These are phyloP conservation scores for Thymus quinquecostatus DNA, from an alignment of 257 asterid species.

Conservation along the genomic window DNA sequence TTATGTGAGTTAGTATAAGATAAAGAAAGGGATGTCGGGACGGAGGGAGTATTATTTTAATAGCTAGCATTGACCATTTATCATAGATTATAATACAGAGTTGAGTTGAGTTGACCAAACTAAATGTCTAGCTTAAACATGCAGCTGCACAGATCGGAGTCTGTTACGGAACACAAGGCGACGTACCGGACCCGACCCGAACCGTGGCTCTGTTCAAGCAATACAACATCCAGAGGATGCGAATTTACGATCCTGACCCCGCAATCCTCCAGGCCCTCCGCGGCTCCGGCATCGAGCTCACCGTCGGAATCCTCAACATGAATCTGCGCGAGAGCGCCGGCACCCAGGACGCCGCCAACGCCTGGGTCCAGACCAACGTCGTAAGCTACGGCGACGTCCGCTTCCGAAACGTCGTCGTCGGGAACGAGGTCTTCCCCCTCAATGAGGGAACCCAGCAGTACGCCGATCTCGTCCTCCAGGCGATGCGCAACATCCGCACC, in stretches of 20 bases:
- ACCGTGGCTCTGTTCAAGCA: conserved; percentile 35
- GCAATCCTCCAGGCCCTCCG: conserved; percentile 36
- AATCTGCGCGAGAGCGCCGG: conserved; percentile 28
- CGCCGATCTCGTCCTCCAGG: conserved; percentile 28
- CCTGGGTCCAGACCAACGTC: conserved; percentile 44
- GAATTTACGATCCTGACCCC: conserved; percentile 37
- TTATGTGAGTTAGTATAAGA: no score
- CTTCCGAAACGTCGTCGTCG: conserved; percentile 34
- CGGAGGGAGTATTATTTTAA: no score
- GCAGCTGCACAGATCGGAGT: conserved; percentile 42
- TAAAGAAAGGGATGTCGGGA: no score
- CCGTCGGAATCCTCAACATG: conserved; percentile 34
- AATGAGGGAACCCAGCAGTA: conserved; percentile 18
- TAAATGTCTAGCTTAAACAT: no score
- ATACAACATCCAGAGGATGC: conserved; percentile 38
- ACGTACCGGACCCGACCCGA: conserved; percentile 32
- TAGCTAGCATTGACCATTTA: no score
- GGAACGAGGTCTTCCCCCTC: conserved; percentile 43
- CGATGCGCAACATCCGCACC: conserved; percentile 26
- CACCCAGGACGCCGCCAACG: conserved; percentile 29
- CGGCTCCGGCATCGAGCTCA: conserved; percentile 44
- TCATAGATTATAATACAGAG: no score
- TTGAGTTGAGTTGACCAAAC: no score
- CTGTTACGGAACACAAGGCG: conserved; percentile 35
- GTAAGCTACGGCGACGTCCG: conserved; percentile 16